Evolutionary conservation across 768 basidiomycete genomes (phyloP).

Genomic region (Kondoa subrosea): DNA sequence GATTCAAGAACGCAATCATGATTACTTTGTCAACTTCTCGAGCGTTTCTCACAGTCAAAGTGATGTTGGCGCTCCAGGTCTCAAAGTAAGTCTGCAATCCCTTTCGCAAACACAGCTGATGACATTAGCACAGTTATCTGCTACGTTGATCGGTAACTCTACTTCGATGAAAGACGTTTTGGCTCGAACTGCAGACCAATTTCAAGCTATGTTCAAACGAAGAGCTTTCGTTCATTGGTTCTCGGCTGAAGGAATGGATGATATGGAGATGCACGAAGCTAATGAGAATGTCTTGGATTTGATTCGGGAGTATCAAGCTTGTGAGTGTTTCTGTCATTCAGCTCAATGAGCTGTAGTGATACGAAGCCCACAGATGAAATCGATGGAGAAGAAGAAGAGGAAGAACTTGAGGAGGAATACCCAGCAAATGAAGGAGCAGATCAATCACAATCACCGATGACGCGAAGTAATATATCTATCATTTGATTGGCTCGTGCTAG

Average conservation of each 20-base stretch:
- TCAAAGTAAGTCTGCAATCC: neutral
- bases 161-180: constrained; percentile 65
- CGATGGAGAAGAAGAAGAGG: neutral
- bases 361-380: constrained; percentile 9
- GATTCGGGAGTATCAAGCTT: constrained; percentile 87
- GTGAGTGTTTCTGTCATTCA: neutral
- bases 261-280: constrained; percentile 71
- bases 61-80: constrained; percentile 32
- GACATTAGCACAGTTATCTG: constrained; percentile 31
- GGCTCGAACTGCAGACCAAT: constrained; percentile 54
- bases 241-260: constrained; percentile 83
- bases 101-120: neutral
- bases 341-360: neutral
- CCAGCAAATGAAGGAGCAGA: neutral
- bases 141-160: constrained; percentile 35
- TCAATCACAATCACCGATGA: neutral
- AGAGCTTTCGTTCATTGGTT: constrained; percentile 81
- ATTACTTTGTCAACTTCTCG: constrained; percentile 31
- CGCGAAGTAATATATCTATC: neutral
- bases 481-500: too few relatives aligned
- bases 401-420: neutral
- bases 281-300: constrained; percentile 99
- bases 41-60: constrained; percentile 30
- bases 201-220: constrained; percentile 63
- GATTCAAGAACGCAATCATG: constrained; percentile 9